Percentiles rank a stretch among this genome's conserved stretches.
phyloP scores from a whole-genome alignment of 2,329 filamentous ascomycete species.

The Chaetoscypha palmicola region DNA sequence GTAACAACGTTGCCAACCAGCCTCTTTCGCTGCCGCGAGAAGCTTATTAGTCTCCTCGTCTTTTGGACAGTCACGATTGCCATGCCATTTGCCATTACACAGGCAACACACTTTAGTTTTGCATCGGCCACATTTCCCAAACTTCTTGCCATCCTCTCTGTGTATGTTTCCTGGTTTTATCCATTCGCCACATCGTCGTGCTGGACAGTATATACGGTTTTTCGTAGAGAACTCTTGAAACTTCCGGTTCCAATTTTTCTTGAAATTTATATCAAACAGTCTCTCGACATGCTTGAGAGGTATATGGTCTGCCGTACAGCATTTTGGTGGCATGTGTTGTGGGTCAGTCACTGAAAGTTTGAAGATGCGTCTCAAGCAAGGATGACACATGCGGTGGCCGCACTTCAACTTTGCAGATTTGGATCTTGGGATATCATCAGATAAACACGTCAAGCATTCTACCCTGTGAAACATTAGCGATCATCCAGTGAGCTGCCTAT shows the following conservation, averaged over 20 bases:
- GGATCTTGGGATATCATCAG: conserved; percentile 55
- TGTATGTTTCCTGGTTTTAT: conserved; percentile 67
- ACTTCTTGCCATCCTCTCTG: conserved; percentile 52
- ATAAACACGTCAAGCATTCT: conserved; percentile 65
- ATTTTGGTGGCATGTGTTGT: conserved; percentile 76
- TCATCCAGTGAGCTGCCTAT: background rate
- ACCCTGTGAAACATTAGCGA: conserved; percentile 41
- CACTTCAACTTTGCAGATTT: conserved; percentile 68
- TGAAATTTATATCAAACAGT: conserved; percentile 68
- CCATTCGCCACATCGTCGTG: conserved; percentile 66
- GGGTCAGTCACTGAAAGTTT: conserved; percentile 69
- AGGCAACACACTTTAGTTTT: conserved; percentile 65
- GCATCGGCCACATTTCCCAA: conserved; percentile 65
- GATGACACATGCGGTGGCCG: conserved; percentile 73
- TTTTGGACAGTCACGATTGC: conserved; percentile 59
- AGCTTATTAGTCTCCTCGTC: conserved; percentile 59
- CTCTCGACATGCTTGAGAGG: conserved; percentile 68
- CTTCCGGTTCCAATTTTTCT: conserved; percentile 72
- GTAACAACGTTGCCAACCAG: conserved; percentile 71
- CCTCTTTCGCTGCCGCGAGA: conserved; percentile 56
- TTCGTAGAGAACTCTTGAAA: conserved; percentile 68
- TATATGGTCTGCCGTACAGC: conserved; percentile 68
- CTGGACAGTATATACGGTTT: conserved; percentile 73
- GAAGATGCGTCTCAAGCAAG: conserved; percentile 69
- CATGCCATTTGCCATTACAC: conserved; percentile 72